Conservation (phyloP, 78 protist species). For the Kipferlia bialata region DNA sequence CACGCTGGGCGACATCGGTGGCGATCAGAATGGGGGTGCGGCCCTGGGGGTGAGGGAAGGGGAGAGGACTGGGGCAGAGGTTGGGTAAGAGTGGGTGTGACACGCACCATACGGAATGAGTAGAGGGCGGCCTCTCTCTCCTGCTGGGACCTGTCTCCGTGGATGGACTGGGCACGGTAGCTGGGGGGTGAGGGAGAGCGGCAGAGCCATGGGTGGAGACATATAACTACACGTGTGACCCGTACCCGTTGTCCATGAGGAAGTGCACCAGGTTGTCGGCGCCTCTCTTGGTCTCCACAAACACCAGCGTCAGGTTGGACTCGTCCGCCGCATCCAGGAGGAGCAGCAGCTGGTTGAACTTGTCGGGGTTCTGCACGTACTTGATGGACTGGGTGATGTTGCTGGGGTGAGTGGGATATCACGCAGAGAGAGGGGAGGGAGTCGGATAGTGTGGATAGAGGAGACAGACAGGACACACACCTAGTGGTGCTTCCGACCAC, state of each 20-base stretch:
- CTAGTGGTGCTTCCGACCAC: constrained; percentile 77
- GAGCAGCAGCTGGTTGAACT: constrained; percentile 48
- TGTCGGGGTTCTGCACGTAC: constrained; percentile 57
- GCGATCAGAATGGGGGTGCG: constrained; percentile 75
- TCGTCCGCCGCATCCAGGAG: neutral
- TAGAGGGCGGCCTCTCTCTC: constrained; percentile 82
- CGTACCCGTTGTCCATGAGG: constrained; percentile 38
- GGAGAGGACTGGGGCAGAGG: too few species aligned
- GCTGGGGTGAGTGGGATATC: too few species aligned
- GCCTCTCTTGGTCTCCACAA: constrained; percentile 71
- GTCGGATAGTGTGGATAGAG: too few species aligned
- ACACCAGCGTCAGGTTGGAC: constrained; percentile 34
- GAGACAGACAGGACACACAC: too few species aligned
- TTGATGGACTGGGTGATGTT: constrained; percentile 66
- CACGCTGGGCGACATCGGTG: constrained; percentile 91
- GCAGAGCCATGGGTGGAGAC: too few species aligned
- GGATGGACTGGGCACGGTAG: constrained; percentile 69
- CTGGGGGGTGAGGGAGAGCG: too few species aligned
- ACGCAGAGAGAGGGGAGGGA: too few species aligned
- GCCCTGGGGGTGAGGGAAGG: too few species aligned
- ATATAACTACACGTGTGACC: too few species aligned
- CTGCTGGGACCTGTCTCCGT: constrained; percentile 89
- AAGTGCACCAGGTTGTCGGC: constrained; percentile 71
- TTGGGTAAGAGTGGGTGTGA: too few species aligned
- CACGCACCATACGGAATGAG: constrained; percentile 44